phyloP scores from a whole-genome alignment of 2,329 filamentous ascomycete genomes.

The Cladophialophora psammophila region DNA sequence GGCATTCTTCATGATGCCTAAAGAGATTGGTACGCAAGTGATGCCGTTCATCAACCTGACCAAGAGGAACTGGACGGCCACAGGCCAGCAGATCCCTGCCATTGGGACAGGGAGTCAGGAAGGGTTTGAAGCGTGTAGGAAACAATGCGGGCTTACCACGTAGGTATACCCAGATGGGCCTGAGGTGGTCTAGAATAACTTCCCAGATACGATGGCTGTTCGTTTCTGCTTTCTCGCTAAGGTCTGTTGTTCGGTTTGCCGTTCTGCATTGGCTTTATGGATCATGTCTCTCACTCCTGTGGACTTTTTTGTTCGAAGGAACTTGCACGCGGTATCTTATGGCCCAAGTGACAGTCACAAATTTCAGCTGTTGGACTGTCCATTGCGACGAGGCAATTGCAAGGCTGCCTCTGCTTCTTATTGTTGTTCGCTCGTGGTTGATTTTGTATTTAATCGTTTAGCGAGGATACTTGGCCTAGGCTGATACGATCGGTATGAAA shows the following conservation, averaged over 20 bases:
- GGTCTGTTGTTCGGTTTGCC: conserved; percentile 1
- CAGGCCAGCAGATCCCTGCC: conserved; percentile 43
- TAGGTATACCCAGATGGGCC: background rate
- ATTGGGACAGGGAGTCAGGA: conserved; percentile 54
- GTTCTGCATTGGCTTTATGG: background rate
- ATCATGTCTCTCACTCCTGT: background rate
- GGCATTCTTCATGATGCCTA: conserved; percentile 49
- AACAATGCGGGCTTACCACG: conserved; percentile 25
- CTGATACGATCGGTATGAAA: background rate
- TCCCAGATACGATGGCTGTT: background rate
- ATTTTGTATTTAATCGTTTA: background rate
- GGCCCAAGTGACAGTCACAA: conserved; percentile 15
- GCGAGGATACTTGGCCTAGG: background rate
- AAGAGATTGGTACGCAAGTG: conserved; percentile 51
- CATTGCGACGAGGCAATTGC: background rate
- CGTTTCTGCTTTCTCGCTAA: background rate
- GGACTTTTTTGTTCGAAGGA: conserved; percentile 1
- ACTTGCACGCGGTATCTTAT: conserved; percentile 26
- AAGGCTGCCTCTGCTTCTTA: background rate
- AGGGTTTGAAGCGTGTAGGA: conserved; percentile 50
- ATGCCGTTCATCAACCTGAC: conserved; percentile 46
- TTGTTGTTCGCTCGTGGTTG: background rate
- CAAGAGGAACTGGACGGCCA: conserved; percentile 44
- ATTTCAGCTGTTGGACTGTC: background rate
- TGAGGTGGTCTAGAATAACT: background rate